phyloP scores from a whole-genome alignment of 208 protist species.

The Leishmania braziliensis region DNA sequence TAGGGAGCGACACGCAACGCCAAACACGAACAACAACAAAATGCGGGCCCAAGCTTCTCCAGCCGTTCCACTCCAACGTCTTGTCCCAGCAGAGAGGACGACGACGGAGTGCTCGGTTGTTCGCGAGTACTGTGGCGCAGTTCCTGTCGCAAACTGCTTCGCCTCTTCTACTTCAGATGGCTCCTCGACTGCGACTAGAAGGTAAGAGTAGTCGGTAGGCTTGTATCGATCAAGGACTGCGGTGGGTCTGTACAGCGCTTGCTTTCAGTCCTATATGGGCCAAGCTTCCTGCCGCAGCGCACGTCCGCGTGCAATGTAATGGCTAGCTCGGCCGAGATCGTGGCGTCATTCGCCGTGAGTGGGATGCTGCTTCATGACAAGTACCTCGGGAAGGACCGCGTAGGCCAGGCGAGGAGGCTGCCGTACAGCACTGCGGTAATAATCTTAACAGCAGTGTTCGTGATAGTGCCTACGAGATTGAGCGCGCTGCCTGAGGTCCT shows the following conservation, averaged over 20 bases:
- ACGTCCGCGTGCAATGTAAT: slow-evolving; percentile 43
- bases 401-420: slow-evolving; percentile 39
- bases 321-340: slow-evolving; percentile 21
- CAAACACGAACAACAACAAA: background rate
- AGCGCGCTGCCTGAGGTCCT: slow-evolving; percentile 40
- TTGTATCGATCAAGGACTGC: background rate
- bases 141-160: background rate
- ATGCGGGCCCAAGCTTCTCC: background rate
- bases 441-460: slow-evolving; percentile 40
- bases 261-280: slow-evolving; percentile 5
- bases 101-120: background rate
- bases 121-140: background rate
- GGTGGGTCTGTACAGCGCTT: background rate
- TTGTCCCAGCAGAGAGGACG: background rate
- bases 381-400: slow-evolving; percentile 12
- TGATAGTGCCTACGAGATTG: slow-evolving; percentile 39
- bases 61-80: background rate
- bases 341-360: slow-evolving; percentile 38
- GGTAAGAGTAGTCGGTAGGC: background rate
- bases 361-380: slow-evolving; percentile 41
- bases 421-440: slow-evolving; percentile 36
- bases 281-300: slow-evolving; percentile 27
- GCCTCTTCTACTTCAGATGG: background rate
- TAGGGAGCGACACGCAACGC: background rate
- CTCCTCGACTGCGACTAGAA: background rate